phyloP scores from a whole-genome alignment of 2,329 filamentous ascomycete species.

The Phaeosphaeriaceae sp. region DNA sequence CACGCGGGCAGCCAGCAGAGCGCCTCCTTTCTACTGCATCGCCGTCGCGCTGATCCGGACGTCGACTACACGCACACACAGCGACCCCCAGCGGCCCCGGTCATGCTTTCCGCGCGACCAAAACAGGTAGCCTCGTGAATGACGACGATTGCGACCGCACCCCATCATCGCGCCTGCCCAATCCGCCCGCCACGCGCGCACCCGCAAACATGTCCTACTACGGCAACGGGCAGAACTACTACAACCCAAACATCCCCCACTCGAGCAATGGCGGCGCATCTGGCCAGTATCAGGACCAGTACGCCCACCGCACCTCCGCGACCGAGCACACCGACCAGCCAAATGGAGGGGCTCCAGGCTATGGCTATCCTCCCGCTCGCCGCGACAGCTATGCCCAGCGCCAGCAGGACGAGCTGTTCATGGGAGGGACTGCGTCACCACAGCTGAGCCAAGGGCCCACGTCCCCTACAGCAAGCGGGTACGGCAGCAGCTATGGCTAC shows the following conservation, averaged over 20 bases:
- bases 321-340: constrained; percentile 80
- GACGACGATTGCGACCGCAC: constrained; percentile 38
- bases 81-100: constrained; percentile 36
- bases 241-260: constrained; percentile 52
- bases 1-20: constrained; percentile 18
- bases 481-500: constrained; percentile 54
- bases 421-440: constrained; percentile 51
- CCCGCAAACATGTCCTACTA: constrained; percentile 62
- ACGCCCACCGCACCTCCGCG: constrained; percentile 68
- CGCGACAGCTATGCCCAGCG: constrained; percentile 47
- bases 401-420: constrained; percentile 69
- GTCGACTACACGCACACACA: constrained; percentile 1
- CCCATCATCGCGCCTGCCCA: constrained; percentile 21
- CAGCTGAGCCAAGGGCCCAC: constrained; percentile 34
- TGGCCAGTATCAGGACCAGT: constrained; percentile 44
- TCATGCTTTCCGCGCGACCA: constrained; percentile 42
- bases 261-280: constrained; percentile 50
- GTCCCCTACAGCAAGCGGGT: constrained; percentile 36
- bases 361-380: constrained; percentile 48
- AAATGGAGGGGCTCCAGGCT: constrained; percentile 54
- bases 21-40: constrained; percentile 16
- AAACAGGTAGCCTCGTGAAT: constrained; percentile 47
- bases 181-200: constrained; percentile 17
- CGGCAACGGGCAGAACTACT: constrained; percentile 63
- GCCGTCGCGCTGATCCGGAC: neutral